Percentiles rank a stretch among this genome's conserved stretches.
Evolutionary conservation across 2,329 filamentous ascomycete genomes (phyloP).

Genomic region (Sporothrix pseudoabietina): DNA sequence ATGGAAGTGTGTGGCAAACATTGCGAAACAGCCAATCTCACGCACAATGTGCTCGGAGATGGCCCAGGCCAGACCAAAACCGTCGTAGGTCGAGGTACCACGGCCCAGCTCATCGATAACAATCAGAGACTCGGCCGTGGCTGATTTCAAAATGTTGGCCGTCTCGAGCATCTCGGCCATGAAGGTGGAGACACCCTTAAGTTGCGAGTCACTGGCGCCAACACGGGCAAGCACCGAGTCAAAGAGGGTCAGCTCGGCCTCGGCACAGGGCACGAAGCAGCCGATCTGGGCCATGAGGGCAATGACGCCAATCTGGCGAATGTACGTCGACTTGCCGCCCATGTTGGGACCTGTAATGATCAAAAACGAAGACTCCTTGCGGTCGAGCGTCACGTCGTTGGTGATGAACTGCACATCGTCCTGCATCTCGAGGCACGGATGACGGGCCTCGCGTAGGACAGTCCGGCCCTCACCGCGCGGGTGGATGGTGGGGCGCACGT

Average conservation of each 20-base stretch:
- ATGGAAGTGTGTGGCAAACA: conserved; percentile 98
- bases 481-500: conserved; percentile 89
- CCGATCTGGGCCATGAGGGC: conserved; percentile 96
- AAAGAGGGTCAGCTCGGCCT: conserved; percentile 92
- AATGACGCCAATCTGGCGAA: conserved; percentile 94
- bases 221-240: conserved; percentile 96
- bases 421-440: conserved; percentile 98
- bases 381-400: conserved; percentile 83
- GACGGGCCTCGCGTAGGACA: conserved; percentile 85
- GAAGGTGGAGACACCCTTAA: conserved; percentile 97
- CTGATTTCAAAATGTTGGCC: conserved; percentile 95
- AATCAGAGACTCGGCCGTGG: conserved; percentile 91
- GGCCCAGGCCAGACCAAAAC: conserved; percentile 98
- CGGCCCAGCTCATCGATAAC: conserved; percentile 98
- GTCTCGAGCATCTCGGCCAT: conserved; percentile 99
- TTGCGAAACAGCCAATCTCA: conserved; percentile 89
- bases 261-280: conserved; percentile 89
- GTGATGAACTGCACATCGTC: conserved; percentile 99
- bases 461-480: conserved; percentile 85
- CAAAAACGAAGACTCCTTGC: conserved; percentile 81
- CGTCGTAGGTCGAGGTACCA: conserved; percentile 96
- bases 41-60: conserved; percentile 97
- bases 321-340: conserved; percentile 98
- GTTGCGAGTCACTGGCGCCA: conserved; percentile 91
- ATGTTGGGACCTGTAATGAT: conserved; percentile 99